These are phyloP conservation scores for Lenwebbia sp. DNA, from an alignment of 345 rosid species.

Conservation along the genomic window DNA sequence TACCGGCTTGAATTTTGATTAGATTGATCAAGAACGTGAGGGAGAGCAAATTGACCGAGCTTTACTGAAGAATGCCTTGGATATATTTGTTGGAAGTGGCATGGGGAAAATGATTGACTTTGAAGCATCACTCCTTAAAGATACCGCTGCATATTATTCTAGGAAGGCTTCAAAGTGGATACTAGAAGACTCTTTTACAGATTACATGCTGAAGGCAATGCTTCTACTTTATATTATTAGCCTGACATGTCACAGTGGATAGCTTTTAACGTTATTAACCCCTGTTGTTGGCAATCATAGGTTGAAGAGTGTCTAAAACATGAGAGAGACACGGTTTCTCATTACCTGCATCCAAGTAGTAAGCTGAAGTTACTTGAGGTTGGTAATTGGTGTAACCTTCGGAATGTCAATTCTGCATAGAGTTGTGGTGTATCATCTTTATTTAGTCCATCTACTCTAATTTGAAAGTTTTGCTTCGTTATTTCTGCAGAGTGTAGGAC, in stretches of 20 bases:
- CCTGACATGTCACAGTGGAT: neutral
- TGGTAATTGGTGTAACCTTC: neutral
- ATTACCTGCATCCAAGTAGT: conserved; percentile 35
- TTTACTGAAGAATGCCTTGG: no score
- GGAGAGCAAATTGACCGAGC: no score
- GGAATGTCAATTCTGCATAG: no score
- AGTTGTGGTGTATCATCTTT: neutral
- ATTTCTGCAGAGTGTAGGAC: conserved; percentile 36
- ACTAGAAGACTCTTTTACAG: no score
- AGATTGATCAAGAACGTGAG: no score
- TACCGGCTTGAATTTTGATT: no score
- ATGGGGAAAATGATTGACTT: no score
- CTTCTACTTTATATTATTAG: neutral
- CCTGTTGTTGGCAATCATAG: conserved; percentile 5
- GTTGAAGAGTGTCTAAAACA: conserved; percentile 43
- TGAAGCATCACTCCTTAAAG: no score
- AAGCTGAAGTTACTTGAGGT: conserved; percentile 48
- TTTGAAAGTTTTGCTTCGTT: neutral
- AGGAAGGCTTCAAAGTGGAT: no score
- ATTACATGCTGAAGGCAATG: conserved; percentile 42
- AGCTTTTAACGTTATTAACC: neutral
- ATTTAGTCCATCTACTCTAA: neutral
- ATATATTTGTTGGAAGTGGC: no score
- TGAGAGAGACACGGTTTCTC: conserved; percentile 40
- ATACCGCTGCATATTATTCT: no score